Evolutionary conservation across 768 basidiomycete genomes (phyloP).

Genomic region (Lactarius quietus): DNA sequence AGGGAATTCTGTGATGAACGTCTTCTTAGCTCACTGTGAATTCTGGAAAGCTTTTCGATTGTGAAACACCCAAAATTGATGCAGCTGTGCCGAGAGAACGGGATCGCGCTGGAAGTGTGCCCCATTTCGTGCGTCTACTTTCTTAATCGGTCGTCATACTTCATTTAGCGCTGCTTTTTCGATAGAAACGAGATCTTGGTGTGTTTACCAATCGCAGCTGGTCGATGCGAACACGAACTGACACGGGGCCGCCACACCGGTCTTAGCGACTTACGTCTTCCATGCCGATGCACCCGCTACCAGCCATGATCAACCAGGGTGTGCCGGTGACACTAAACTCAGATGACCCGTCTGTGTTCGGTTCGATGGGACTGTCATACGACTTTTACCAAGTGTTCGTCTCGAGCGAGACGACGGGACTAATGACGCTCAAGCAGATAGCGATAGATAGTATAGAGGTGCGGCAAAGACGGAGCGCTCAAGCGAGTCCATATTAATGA

Average conservation of each 20-base stretch:
- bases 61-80: constrained; percentile 73
- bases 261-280: constrained; percentile 66
- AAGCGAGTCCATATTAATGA: neutral
- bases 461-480: constrained; percentile 5
- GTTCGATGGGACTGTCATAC: constrained; percentile 72
- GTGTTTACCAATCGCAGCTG: neutral
- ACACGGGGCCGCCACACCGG: neutral
- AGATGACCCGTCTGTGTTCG: constrained; percentile 75
- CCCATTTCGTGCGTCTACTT: constrained; percentile 67
- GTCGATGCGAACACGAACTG: neutral
- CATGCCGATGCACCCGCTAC: constrained; percentile 77
- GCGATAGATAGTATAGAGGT: constrained; percentile 67
- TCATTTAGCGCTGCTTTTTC: neutral
- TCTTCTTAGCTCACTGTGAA: neutral
- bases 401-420: constrained; percentile 61
- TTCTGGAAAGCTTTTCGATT: constrained; percentile 57
- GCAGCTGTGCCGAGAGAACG: constrained; percentile 57
- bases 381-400: constrained; percentile 81
- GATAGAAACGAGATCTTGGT: constrained; percentile 72
- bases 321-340: constrained; percentile 67
- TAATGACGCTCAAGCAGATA: constrained; percentile 57
- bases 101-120: constrained; percentile 70
- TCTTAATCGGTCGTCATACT: constrained; percentile 6
- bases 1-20: constrained; percentile 2
- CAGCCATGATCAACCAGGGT: constrained; percentile 66